Base-by-base conservation (phyloP, 176 grass and related monocot species). In the Coix lacrymajobi region DNA sequence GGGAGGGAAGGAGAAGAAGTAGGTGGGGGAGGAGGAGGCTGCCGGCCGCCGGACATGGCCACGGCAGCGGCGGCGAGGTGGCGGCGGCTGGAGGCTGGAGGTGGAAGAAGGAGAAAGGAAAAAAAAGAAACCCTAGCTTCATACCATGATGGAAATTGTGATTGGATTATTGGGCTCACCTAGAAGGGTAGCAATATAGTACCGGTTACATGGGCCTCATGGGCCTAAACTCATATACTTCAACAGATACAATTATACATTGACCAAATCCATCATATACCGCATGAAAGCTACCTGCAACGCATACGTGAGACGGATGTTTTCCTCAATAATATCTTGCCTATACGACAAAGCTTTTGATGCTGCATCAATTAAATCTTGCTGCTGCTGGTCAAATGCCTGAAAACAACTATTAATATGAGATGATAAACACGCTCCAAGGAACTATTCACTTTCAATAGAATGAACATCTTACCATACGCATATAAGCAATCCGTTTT, bases 241-340 rank as follows among this genome's bases (percentile, higher is more conserved):
- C n/a, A n/a, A n/a, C n/a, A 24, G 52, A 57, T 57, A 57, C 20
- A 11, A 57, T 51, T 57, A 57, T 57, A 24, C 52, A 54, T 24
- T 57, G 52, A 24, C 52, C 8, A 79, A 44, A 83, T 65, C 34
- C 25, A 48, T 38, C 37, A 69, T 62, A 84, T 11, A 60, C 45
- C 22, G 5, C 28, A 58, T n/a, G 66, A 36, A 63, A 54, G 20
- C 46, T 95, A 95, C 96, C 94, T 98, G 96, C 73, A 95, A 85
- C 39, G 88, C 87, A 85, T 93, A 90, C 46, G 91, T 75, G 24
- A 98, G 85, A 44, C 89, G 96, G 71, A 93, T 87, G 76, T 98
- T 98, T 84, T 98, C 92, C 79, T 98, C 96, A 12, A 93, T 88
- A 82, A 98, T 92, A 83, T 95, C 92, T 85, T 98, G 96, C 86